Conservation (phyloP, 306 rosid species). For the Castanea mollissima region DNA sequence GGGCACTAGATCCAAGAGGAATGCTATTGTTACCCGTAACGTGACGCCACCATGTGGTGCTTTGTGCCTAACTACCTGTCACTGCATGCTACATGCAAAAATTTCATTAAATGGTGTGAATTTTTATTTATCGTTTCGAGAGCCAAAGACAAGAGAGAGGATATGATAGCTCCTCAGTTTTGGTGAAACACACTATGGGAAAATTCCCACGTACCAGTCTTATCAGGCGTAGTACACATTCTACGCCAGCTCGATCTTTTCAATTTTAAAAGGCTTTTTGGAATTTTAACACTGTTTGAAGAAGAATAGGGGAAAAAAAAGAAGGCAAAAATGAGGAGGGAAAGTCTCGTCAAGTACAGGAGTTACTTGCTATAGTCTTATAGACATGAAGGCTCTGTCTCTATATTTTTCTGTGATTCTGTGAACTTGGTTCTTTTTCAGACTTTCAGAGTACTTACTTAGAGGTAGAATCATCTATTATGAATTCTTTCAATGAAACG, state of each 20-base stretch:
- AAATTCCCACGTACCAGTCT: neutral
- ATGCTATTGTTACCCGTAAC: neutral
- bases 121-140: neutral
- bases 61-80: neutral
- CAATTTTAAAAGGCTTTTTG: neutral
- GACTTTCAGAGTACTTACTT: too few species aligned
- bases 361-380: too few species aligned
- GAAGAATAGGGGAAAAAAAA: too few species aligned
- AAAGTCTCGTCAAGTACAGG: too few species aligned
- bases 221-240: neutral
- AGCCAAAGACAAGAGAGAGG: neutral
- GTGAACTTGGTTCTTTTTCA: too few species aligned
- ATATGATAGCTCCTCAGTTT: neutral
- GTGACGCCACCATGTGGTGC: conserved; percentile 19
- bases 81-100: neutral
- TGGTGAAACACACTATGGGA: neutral
- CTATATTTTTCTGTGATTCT: too few species aligned
- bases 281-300: too few species aligned
- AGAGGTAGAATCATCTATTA: too few species aligned
- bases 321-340: too few species aligned
- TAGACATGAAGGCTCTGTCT: too few species aligned
- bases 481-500: too few species aligned
- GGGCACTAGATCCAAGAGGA: conserved; percentile 45
- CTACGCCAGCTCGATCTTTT: neutral
- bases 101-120: neutral